A percentile compares a stretch with the other conserved stretches of the same genome.
Conservation (phyloP, 2,329 filamentous ascomycete species). For the Colletotrichum truncatum region DNA sequence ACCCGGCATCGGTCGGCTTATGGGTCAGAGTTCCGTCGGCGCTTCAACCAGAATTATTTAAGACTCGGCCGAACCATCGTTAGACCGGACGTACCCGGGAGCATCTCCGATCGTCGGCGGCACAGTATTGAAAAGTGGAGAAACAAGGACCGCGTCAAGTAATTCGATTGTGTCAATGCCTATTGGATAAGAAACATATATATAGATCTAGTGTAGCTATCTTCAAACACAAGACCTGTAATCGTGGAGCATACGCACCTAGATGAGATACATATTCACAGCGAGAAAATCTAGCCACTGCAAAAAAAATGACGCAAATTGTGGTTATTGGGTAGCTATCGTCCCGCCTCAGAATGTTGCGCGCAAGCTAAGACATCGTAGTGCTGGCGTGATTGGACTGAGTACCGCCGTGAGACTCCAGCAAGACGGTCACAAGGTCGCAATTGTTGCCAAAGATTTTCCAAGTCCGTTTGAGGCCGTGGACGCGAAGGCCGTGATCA, state of each 20-base stretch:
- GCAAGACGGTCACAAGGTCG: conserved; percentile 47
- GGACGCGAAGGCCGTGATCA: conserved; percentile 49
- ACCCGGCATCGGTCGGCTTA: conserved; percentile 7
- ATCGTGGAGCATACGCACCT: not conserved
- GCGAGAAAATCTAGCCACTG: not conserved
- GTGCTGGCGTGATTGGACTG: conserved; percentile 63
- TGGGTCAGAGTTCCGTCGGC: not conserved
- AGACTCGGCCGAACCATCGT: not conserved
- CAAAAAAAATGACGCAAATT: conserved; percentile 13
- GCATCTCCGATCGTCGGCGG: conserved; percentile 17
- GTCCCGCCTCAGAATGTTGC: not conserved
- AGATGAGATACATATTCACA: not conserved
- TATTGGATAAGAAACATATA: not conserved
- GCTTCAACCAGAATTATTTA: not conserved
- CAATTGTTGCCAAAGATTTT: conserved; percentile 56
- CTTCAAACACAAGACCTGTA: too few species aligned
- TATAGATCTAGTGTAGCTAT: too few species aligned
- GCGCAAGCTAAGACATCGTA: conserved; percentile 34
- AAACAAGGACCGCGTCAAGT: not conserved
- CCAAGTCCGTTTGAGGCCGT: conserved; percentile 56
- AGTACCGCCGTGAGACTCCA: conserved; percentile 58
- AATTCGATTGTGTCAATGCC: not conserved
- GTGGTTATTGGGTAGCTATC: conserved; percentile 26
- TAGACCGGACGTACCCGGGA: not conserved
- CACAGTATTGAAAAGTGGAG: not conserved